Conservation (phyloP, 2,329 filamentous ascomycete species). For the Aspergillus chevalieri region DNA sequence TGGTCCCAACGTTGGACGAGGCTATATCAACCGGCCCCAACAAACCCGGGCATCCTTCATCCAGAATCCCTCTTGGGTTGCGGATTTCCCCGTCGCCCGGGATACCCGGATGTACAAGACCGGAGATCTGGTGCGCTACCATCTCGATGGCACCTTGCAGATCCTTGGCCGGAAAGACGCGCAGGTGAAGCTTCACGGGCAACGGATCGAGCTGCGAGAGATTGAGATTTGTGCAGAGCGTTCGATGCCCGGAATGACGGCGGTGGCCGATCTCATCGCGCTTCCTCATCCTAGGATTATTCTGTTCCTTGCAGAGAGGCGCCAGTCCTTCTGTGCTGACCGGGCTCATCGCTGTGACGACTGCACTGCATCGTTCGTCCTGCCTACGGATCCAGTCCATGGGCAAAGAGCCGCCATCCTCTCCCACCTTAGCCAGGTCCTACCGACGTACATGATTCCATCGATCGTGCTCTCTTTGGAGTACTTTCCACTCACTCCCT, state of each 20-base stretch:
- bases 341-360: no score
- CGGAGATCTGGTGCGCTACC: constrained; percentile 13
- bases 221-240: constrained; percentile 29
- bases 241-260: not conserved
- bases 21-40: constrained; percentile 28
- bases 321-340: no score
- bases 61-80: constrained; percentile 10
- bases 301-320: not conserved
- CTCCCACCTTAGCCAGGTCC: not conserved
- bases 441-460: constrained; percentile 19
- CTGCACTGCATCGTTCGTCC: no score
- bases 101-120: constrained; percentile 39
- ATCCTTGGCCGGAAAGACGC: constrained; percentile 52
- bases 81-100: not conserved
- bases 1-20: constrained; percentile 17
- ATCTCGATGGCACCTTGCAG: constrained; percentile 24
- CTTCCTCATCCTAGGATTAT: not conserved
- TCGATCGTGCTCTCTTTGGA: constrained; percentile 10
- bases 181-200: constrained; percentile 57
- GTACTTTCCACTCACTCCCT: constrained; percentile 12
- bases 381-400: no score
- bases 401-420: no score
- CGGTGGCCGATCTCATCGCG: not conserved
- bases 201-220: constrained; percentile 51
- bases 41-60: constrained; percentile 23